Evolutionary conservation across 2,329 filamentous ascomycete genomes (phyloP).

Genomic region (Paecilomyces niveus): DNA sequence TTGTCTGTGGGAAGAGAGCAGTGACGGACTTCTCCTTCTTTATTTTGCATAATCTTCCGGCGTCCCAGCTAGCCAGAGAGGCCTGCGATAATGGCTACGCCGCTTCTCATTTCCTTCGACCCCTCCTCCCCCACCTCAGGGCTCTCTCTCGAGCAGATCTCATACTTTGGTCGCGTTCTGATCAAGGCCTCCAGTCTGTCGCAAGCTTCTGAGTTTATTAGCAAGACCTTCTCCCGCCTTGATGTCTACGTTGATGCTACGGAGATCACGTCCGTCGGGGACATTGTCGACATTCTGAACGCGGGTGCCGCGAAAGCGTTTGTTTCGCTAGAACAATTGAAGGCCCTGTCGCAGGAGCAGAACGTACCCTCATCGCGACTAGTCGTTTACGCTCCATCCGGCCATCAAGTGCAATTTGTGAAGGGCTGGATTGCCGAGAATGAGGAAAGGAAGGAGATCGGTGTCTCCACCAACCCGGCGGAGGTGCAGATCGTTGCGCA

Average conservation of each 20-base stretch:
- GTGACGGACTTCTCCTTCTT: not conserved
- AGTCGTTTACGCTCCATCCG: conserved; percentile 45
- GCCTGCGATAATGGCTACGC: conserved; percentile 30
- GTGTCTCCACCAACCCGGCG: conserved; percentile 26
- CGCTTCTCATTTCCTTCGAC: conserved; percentile 35
- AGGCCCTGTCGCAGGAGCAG: conserved; percentile 44
- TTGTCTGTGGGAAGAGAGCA: not conserved
- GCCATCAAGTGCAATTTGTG: conserved; percentile 30
- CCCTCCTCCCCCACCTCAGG: conserved; percentile 40
- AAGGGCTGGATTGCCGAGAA: conserved; percentile 33
- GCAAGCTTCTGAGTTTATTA: conserved; percentile 45
- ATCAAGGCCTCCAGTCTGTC: conserved; percentile 40
- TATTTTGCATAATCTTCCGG: not conserved
- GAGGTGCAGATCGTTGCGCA: conserved; percentile 33
- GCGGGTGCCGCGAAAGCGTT: conserved; percentile 80
- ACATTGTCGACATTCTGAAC: conserved; percentile 75
- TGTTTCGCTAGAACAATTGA: conserved; percentile 63
- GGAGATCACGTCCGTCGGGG: conserved; percentile 58
- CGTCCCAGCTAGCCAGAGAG: not conserved
- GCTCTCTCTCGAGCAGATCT: conserved; percentile 47
- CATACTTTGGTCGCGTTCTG: conserved; percentile 54
- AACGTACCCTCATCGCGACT: conserved; percentile 50
- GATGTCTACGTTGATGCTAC: conserved; percentile 72
- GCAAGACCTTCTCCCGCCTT: conserved; percentile 49
- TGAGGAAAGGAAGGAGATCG: conserved; percentile 27